A percentile compares a stretch with the other conserved stretches of the same genome.
These are phyloP conservation scores for Ophiostoma ips DNA, from an alignment of 2,329 filamentous ascomycete species.

Conservation along the genomic window DNA sequence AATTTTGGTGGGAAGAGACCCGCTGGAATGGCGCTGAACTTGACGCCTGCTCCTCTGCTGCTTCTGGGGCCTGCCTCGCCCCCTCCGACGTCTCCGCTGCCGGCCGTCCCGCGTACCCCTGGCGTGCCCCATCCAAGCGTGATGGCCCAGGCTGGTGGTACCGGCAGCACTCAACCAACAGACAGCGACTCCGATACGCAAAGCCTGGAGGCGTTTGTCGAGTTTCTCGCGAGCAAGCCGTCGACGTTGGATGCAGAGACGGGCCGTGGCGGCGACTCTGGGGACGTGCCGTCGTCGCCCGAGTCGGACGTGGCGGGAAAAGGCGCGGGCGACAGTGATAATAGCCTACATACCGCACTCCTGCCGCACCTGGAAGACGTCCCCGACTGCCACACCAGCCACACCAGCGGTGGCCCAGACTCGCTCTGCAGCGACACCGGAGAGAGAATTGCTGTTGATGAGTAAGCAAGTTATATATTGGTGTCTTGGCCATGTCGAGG, in stretches of 20 bases:
- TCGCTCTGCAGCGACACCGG: too few relatives aligned
- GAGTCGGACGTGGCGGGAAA: neutral
- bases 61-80: constrained; percentile 1
- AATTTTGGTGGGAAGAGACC: too few relatives aligned
- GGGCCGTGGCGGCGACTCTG: neutral
- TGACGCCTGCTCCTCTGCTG: neutral
- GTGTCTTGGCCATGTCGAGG: too few relatives aligned
- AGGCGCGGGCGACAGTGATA: neutral
- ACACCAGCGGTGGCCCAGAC: too few relatives aligned
- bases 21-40: too few relatives aligned
- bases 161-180: too few relatives aligned
- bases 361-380: too few relatives aligned
- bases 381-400: too few relatives aligned
- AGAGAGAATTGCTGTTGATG: too few relatives aligned
- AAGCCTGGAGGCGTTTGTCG: neutral
- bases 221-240: neutral
- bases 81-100: constrained; percentile 9
- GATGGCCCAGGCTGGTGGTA: neutral
- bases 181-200: neutral
- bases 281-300: neutral
- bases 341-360: too few relatives aligned
- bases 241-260: too few relatives aligned
- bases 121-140: neutral
- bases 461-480: too few relatives aligned
- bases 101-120: constrained; percentile 3